Evolutionary conservation across 2,329 filamentous ascomycete genomes (phyloP).

Genomic region (Claviceps maximensis): DNA sequence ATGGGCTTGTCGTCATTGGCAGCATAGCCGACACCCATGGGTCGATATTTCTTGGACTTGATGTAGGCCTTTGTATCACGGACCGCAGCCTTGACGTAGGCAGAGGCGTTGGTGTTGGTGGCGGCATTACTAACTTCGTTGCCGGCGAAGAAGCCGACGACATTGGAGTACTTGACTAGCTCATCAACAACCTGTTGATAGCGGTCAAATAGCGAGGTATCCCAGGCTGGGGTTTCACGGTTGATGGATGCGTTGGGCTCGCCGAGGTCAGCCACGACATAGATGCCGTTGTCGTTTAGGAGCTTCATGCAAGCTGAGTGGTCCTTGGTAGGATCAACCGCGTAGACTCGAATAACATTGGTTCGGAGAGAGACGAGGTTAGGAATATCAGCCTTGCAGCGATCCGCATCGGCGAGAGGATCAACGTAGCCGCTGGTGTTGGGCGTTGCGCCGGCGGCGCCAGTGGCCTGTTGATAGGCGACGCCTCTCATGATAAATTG

Average conservation of each 20-base stretch:
- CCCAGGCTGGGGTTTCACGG: slow-evolving; percentile 67
- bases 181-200: slow-evolving; percentile 78
- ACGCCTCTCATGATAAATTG: slow-evolving; percentile 76
- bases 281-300: slow-evolving; percentile 78
- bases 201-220: slow-evolving; percentile 60
- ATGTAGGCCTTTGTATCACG: slow-evolving; percentile 95
- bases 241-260: slow-evolving; percentile 76
- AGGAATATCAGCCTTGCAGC: slow-evolving; percentile 77
- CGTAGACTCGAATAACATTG: slow-evolving; percentile 93
- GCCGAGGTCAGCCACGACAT: slow-evolving; percentile 82
- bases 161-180: slow-evolving; percentile 74
- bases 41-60: slow-evolving; percentile 61
- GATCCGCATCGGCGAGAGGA: slow-evolving; percentile 58
- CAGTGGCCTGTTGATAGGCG: slow-evolving; percentile 79
- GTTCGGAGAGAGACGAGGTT: slow-evolving; percentile 65
- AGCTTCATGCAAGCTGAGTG: slow-evolving; percentile 78
- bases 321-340: slow-evolving; percentile 66
- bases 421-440: slow-evolving; percentile 54
- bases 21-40: slow-evolving; percentile 84
- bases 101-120: slow-evolving; percentile 81
- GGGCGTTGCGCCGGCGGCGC: slow-evolving; percentile 37
- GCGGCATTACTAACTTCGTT: slow-evolving; percentile 89
- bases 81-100: slow-evolving; percentile 94
- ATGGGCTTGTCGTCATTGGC: slow-evolving; percentile 85
- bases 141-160: slow-evolving; percentile 94